Percentiles rank a stretch among this genome's conserved stretches.
Conservation (phyloP, 805 yeast genomes). For the Debaryomyces hansenii region DNA sequence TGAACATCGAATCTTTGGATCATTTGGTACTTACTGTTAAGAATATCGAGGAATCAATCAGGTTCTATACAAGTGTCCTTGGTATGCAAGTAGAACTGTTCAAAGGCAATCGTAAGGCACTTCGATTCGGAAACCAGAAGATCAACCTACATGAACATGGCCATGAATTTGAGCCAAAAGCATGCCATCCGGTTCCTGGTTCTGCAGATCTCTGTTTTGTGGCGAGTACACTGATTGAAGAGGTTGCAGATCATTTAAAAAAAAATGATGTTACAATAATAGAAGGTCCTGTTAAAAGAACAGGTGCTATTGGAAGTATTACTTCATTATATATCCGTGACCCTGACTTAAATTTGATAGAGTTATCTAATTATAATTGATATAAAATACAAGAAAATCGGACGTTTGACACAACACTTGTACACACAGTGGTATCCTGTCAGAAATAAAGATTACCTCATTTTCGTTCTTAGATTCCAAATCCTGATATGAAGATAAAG, state of each 20-base stretch:
- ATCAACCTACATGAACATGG: conserved; percentile 8
- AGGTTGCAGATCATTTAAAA: conserved; percentile 1
- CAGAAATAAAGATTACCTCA: no score
- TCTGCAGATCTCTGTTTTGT: conserved; percentile 9
- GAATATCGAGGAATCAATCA: conserved; percentile 3
- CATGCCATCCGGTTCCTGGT: conserved; percentile 4
- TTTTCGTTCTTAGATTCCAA: no score
- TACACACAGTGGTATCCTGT: no score
- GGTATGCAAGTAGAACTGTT: conserved; percentile 3
- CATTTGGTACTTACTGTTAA: conserved; percentile 8
- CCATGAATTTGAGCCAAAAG: conserved; percentile 7
- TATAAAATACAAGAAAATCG: no score
- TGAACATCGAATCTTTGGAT: conserved; percentile 6
- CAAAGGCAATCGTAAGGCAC: conserved; percentile 2
- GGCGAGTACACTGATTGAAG: conserved; percentile 1
- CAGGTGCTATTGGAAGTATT: conserved; percentile 7
- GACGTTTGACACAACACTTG: no score
- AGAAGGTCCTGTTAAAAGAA: conserved; percentile 4
- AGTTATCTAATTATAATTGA: no score
- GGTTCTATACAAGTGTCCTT: conserved; percentile 5
- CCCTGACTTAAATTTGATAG: conserved; percentile 5
- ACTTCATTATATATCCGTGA: conserved; percentile 7
- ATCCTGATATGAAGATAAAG: no score
- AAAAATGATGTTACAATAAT: conserved; percentile 1
- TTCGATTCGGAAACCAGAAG: conserved; percentile 5